A percentile compares a stretch with the other conserved stretches of the same genome.
Conservation (phyloP, 129 eudicot genomes). For the Apium graveolens region DNA sequence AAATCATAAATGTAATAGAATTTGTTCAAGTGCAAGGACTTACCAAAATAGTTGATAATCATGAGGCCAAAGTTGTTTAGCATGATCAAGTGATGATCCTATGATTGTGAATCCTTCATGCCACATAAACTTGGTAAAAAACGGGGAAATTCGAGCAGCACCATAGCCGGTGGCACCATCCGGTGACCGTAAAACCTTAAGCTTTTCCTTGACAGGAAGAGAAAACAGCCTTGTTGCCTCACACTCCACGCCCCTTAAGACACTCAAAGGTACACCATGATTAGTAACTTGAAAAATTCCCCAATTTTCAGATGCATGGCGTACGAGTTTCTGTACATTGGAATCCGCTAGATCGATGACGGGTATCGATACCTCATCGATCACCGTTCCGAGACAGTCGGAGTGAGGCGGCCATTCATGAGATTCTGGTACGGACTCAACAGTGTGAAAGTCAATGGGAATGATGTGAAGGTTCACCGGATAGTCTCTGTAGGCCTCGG, state of each 20-base stretch:
- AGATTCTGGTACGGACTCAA: conserved; percentile 48
- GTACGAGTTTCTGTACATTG: conserved; percentile 28
- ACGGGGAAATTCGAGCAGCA: conserved; percentile 40
- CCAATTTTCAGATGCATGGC: conserved; percentile 53
- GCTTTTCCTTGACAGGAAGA: conserved; percentile 38
- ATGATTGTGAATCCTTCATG: conserved; percentile 76
- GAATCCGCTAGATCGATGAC: conserved; percentile 39
- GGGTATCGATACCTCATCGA: conserved; percentile 24
- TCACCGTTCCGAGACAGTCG: conserved; percentile 1
- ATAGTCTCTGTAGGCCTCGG: conserved; percentile 39
- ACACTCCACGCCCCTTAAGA: conserved; percentile 39
- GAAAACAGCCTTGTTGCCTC: conserved; percentile 41
- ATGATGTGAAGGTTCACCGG: conserved; percentile 31
- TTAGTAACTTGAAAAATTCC: conserved; percentile 67
- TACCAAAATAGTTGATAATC: conserved; percentile 60
- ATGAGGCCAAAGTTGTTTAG: conserved; percentile 64
- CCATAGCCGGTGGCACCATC: conserved; percentile 63
- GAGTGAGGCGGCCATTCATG: conserved; percentile 48
- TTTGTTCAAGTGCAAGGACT: conserved; percentile 31
- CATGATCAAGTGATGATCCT: conserved; percentile 56
- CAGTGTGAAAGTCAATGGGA: conserved; percentile 56
- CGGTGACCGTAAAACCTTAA: conserved; percentile 44
- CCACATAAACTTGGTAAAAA: conserved; percentile 68
- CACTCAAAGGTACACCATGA: conserved; percentile 36
- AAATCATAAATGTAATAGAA: not conserved